A percentile compares a stretch with the other conserved stretches of the same genome.
Evolutionary conservation across 2,329 filamentous ascomycete genomes (phyloP).

Genomic region (Chrysoporthe deuterocubensis): DNA sequence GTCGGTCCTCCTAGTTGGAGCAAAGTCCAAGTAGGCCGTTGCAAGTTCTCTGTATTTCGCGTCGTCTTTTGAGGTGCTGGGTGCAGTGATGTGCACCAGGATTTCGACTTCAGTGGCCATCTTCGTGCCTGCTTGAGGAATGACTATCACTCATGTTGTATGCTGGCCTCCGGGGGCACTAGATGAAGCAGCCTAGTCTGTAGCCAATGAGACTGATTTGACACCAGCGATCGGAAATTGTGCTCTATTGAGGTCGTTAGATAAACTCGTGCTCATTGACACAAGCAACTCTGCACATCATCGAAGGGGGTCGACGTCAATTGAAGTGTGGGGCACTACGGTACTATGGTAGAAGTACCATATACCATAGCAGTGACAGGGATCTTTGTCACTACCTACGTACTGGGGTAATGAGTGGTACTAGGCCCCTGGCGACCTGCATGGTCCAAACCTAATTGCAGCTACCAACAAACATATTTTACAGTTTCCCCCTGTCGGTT

Average conservation of each 20-base stretch:
- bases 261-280: too few relatives aligned
- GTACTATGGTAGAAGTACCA: background rate
- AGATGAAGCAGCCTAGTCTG: background rate
- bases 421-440: background rate
- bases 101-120: slow-evolving; percentile 52
- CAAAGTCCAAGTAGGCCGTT: slow-evolving; percentile 55
- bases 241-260: background rate
- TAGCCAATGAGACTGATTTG: background rate
- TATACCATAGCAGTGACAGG: background rate
- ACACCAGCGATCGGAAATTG: background rate
- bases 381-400: background rate
- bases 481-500: background rate
- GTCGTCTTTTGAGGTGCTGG: slow-evolving; percentile 54
- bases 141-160: background rate
- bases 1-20: slow-evolving; percentile 35
- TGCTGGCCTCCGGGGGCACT: background rate
- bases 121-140: background rate
- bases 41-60: slow-evolving; percentile 53
- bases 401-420: too few relatives aligned
- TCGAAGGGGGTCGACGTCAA: background rate
- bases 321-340: background rate
- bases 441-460: slow-evolving; percentile 2
- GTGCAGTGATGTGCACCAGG: slow-evolving; percentile 59
- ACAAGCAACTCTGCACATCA: background rate
- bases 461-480: background rate